Evolutionary conservation across 768 basidiomycete species (phyloP).

Genomic region (Termitomyces bulborhizus): DNA sequence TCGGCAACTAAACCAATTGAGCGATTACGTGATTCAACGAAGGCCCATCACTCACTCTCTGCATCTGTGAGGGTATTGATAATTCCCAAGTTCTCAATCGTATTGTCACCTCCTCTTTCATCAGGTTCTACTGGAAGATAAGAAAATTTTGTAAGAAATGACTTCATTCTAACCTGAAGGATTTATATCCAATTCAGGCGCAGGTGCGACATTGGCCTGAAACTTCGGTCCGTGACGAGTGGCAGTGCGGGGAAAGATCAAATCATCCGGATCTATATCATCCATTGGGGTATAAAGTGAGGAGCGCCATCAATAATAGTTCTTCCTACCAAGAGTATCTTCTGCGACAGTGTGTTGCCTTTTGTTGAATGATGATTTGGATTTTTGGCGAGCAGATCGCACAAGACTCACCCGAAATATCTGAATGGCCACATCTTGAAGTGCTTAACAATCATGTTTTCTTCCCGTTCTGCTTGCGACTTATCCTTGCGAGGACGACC

Average conservation of each 20-base stretch:
- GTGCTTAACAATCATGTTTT: conserved; percentile 72
- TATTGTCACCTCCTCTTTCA: conserved; percentile 62
- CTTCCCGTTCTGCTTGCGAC: conserved; percentile 67
- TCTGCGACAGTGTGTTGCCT: conserved; percentile 89
- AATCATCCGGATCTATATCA: conserved; percentile 82
- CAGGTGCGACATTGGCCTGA: conserved; percentile 57
- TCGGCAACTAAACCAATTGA: conserved; percentile 39
- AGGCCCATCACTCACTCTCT: conserved; percentile 47
- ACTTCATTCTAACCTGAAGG: conserved; percentile 29
- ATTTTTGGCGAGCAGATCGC: conserved; percentile 1
- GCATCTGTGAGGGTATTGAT: conserved; percentile 59
- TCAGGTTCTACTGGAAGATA: conserved; percentile 40
- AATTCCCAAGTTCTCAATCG: conserved; percentile 65
- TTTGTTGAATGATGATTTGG: conserved; percentile 3
- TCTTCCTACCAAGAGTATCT: conserved; percentile 73
- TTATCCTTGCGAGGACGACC: conserved; percentile 77
- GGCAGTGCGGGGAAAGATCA: conserved; percentile 91
- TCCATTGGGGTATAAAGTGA: background rate
- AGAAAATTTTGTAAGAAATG: background rate
- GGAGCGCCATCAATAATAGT: conserved; percentile 11
- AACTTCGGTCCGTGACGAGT: conserved; percentile 88
- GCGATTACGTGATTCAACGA: conserved; percentile 16
- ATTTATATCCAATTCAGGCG: conserved; percentile 32
- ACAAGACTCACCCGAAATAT: conserved; percentile 82
- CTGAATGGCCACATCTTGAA: conserved; percentile 93